Conservation (phyloP, 805 yeast species). For the Yarrowia sp. region DNA sequence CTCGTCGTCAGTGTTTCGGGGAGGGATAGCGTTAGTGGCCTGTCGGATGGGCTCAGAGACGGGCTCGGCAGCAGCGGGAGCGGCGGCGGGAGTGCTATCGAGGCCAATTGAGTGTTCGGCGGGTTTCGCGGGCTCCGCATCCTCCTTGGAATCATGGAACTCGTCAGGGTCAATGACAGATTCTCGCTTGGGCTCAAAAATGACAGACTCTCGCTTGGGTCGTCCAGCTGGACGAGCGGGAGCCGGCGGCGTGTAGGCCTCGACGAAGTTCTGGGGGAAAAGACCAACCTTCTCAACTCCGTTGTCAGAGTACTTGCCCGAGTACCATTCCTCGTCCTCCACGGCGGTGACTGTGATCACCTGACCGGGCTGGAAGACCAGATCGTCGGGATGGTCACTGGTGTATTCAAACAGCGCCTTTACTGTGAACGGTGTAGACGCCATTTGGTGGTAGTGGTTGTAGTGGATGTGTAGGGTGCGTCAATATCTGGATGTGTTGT, state of each 20-base stretch:
- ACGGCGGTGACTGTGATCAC: slow-evolving; percentile 67
- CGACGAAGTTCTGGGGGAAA: slow-evolving; percentile 85
- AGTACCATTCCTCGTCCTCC: slow-evolving; percentile 91
- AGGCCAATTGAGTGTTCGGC: slow-evolving; percentile 20
- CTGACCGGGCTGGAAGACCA: slow-evolving; percentile 66
- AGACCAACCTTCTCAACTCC: slow-evolving; percentile 53
- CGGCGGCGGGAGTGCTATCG: neutral
- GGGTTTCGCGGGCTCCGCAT: neutral
- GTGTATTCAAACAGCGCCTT: slow-evolving; percentile 60
- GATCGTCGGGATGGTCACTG: slow-evolving; percentile 78
- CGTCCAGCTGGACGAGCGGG: slow-evolving; percentile 22
- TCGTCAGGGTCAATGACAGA: slow-evolving; percentile 6
- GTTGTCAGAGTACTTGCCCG: slow-evolving; percentile 55
- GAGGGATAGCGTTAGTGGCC: slow-evolving; percentile 8
- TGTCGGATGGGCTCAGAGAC: slow-evolving; percentile 26
- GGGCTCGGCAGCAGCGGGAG: slow-evolving; percentile 24
- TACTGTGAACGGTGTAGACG: slow-evolving; percentile 57
- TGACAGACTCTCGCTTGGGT: slow-evolving; percentile 2
- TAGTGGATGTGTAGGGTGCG: neutral
- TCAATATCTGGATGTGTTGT: slow-evolving; percentile 17
- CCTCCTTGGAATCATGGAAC: slow-evolving; percentile 14
- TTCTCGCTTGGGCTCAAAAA: slow-evolving; percentile 2
- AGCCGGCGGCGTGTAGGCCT: slow-evolving; percentile 30
- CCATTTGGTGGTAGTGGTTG: slow-evolving; percentile 9
- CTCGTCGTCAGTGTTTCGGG: slow-evolving; percentile 25